These are phyloP conservation scores for Conticribra weissflogii DNA, from an alignment of 108 stramenopile genomes.

Conservation along the genomic window DNA sequence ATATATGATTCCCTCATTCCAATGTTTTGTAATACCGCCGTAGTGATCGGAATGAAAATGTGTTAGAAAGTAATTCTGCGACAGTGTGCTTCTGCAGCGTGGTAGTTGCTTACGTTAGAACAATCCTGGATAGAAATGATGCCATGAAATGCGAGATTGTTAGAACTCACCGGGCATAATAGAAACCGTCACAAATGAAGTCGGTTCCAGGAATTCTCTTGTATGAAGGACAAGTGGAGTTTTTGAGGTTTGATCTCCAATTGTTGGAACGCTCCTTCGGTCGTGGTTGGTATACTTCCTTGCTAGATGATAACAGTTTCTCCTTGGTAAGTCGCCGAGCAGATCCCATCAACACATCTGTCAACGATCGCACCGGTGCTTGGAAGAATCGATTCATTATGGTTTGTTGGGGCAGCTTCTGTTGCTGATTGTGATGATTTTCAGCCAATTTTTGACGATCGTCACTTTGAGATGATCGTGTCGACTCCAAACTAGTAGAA, in stretches of 20 bases:
- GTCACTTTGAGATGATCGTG: not conserved
- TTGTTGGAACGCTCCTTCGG: not conserved
- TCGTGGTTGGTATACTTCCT: slow-evolving; percentile 2
- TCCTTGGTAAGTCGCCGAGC: slow-evolving; percentile 48
- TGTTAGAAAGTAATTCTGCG: slow-evolving; percentile 85
- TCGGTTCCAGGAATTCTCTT: slow-evolving; percentile 85
- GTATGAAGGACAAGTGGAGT: slow-evolving; percentile 63
- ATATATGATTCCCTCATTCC: slow-evolving; percentile 75
- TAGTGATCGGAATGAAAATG: slow-evolving; percentile 81
- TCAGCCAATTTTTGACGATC: not conserved
- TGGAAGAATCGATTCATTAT: slow-evolving; percentile 38
- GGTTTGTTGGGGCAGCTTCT: slow-evolving; percentile 21
- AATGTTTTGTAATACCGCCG: slow-evolving; percentile 60
- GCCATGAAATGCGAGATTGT: too few species aligned
- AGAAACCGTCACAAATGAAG: slow-evolving; percentile 69
- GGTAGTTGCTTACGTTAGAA: too few species aligned
- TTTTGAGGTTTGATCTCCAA: slow-evolving; percentile 13
- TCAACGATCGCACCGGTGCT: slow-evolving; percentile 43
- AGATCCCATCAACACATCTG: slow-evolving; percentile 52
- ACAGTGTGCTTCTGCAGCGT: slow-evolving; percentile 50
- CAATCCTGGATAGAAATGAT: too few species aligned
- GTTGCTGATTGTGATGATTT: not conserved
- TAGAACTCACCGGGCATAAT: slow-evolving; percentile 12
- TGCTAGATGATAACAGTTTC: slow-evolving; percentile 27
- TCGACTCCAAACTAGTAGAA: slow-evolving; percentile 3